Evolutionary conservation across 805 yeast genomes (phyloP).

Genomic region (Pichia rugopelliculosa): DNA sequence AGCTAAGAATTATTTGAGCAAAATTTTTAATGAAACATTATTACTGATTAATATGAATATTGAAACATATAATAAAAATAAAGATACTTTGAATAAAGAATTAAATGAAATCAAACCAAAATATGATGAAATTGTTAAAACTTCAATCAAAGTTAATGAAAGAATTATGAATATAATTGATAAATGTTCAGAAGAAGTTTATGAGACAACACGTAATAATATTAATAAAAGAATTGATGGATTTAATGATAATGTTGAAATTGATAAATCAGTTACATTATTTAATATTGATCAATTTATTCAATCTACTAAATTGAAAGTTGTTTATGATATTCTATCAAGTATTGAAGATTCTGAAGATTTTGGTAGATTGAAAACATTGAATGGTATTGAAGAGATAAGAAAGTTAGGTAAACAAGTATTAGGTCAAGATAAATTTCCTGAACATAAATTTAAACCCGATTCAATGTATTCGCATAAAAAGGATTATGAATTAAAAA

Average conservation of each 20-base stretch:
- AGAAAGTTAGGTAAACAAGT: constrained; percentile 52
- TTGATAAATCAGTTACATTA: constrained; percentile 42
- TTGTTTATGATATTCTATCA: constrained; percentile 57
- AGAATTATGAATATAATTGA: constrained; percentile 60
- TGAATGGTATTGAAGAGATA: constrained; percentile 53
- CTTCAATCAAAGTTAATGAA: constrained; percentile 50
- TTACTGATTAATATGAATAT: constrained; percentile 58
- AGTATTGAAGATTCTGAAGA: constrained; percentile 61
- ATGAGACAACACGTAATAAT: constrained; percentile 49
- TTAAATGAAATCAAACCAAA: constrained; percentile 56
- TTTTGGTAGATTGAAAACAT: constrained; percentile 56
- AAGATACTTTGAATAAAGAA: constrained; percentile 38
- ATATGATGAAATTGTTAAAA: constrained; percentile 44
- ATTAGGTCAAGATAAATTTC: constrained; percentile 45
- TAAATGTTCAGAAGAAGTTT: constrained; percentile 45
- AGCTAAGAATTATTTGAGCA: constrained; percentile 77
- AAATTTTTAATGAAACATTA: constrained; percentile 59
- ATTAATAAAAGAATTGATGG: constrained; percentile 41
- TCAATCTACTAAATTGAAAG: constrained; percentile 53
- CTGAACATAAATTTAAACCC: constrained; percentile 57
- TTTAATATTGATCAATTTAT: constrained; percentile 60
- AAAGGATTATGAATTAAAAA: constrained; percentile 57
- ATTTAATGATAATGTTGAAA: constrained; percentile 38
- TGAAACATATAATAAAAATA: constrained; percentile 43
- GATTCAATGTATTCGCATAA: constrained; percentile 78